Percentiles rank a stretch among this genome's conserved stretches.
These are phyloP conservation scores for Periconia digitata DNA, from an alignment of 2,329 filamentous ascomycete genomes.

Conservation along the genomic window DNA sequence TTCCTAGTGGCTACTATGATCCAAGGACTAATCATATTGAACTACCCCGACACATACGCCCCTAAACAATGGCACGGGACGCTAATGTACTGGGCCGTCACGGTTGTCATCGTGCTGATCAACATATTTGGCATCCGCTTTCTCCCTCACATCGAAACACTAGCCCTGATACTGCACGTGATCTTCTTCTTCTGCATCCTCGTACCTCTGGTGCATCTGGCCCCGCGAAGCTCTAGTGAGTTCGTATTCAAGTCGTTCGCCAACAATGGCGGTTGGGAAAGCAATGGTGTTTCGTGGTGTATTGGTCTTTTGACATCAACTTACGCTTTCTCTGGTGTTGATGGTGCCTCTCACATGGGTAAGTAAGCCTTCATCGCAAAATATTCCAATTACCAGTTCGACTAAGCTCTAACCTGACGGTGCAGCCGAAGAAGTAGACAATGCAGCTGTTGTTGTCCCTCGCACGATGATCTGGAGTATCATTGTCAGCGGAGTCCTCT, in stretches of 20 bases:
- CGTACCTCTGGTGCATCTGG: slow-evolving; percentile 21
- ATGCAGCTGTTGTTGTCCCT: slow-evolving; percentile 25
- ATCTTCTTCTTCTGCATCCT: slow-evolving; percentile 48
- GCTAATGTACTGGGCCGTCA: slow-evolving; percentile 47
- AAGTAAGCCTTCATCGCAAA: not conserved
- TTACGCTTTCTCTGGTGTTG: slow-evolving; percentile 39
- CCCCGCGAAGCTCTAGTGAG: slow-evolving; percentile 31
- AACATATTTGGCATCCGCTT: slow-evolving; percentile 49
- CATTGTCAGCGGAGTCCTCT: slow-evolving; percentile 33
- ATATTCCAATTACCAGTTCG: not conserved
- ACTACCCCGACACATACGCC: slow-evolving; percentile 42
- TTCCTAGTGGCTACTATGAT: slow-evolving; percentile 49
- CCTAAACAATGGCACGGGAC: slow-evolving; percentile 50
- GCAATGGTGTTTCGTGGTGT: slow-evolving; percentile 42
- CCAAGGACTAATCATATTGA: slow-evolving; percentile 40
- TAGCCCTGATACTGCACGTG: slow-evolving; percentile 48
- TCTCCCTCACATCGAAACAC: slow-evolving; percentile 47
- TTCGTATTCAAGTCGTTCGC: slow-evolving; percentile 47
- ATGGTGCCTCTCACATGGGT: slow-evolving; percentile 43
- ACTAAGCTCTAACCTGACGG: too few relatives aligned
- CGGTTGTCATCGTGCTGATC: slow-evolving; percentile 28
- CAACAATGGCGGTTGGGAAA: slow-evolving; percentile 44
- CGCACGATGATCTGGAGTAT: slow-evolving; percentile 35
- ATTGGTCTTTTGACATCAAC: slow-evolving; percentile 33
- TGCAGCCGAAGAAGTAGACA: slow-evolving; percentile 26